A percentile compares a stretch with the other conserved stretches of the same genome.
phyloP scores from a whole-genome alignment of 345 rosid genomes.

The Eucalyptus viminalis region DNA sequence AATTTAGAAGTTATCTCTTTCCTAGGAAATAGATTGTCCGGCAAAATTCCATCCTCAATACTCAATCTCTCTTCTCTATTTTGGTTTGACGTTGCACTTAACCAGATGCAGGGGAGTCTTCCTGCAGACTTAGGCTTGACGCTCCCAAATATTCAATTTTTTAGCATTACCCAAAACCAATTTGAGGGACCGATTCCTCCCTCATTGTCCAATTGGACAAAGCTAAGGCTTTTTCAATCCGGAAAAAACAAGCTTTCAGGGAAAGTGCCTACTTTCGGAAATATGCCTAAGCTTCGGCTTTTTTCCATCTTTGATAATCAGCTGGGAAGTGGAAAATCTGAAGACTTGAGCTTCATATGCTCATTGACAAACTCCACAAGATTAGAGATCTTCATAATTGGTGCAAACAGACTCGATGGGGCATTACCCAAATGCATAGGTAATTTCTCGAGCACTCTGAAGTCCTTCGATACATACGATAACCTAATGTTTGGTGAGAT shows the following conservation, averaged over 20 bases:
- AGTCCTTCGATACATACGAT: accelerated
- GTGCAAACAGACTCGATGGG: not conserved
- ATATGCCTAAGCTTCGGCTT: not conserved
- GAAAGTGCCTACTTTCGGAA: not conserved
- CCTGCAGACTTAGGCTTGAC: not conserved
- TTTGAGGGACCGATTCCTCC: slow-evolving; percentile 2
- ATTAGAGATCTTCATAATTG: not conserved
- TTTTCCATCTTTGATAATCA: not conserved
- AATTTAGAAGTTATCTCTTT: not conserved
- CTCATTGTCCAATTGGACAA: not conserved
- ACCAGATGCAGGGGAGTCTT: slow-evolving; percentile 6
- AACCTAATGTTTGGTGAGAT: not conserved
- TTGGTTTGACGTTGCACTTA: not conserved
- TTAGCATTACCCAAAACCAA: not conserved
- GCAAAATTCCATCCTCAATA: slow-evolving; percentile 3
- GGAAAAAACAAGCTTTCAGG: not conserved
- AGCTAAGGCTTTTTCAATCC: not conserved
- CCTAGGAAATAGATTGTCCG: not conserved
- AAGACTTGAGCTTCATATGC: slow-evolving; percentile 1
- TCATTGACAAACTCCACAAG: not conserved
- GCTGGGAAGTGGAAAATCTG: not conserved
- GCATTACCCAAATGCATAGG: not conserved
- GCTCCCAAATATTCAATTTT: not conserved
- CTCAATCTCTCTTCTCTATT: slow-evolving; percentile 9
- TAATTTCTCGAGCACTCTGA: not conserved